Evolutionary conservation across 495 filamentous ascomycete genomes (phyloP), one percentile per base, ranked within the genome.

Genomic region (Lindgomyces ingoldianus): DNA sequence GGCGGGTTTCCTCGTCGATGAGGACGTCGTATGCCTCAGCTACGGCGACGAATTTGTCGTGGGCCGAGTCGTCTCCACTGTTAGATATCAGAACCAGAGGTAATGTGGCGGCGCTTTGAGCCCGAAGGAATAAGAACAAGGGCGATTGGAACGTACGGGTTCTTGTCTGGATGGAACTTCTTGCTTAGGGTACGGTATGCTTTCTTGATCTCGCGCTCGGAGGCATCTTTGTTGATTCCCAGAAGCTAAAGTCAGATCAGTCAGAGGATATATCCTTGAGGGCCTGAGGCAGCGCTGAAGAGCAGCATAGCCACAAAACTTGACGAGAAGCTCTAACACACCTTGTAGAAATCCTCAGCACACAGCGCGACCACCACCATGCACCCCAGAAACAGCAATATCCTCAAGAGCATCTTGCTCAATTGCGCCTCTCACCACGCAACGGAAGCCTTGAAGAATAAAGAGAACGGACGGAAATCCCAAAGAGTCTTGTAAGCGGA

Each of bases 141-240:
- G n/a, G 33, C 14, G 42, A 46, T 29, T 49, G 59, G 42, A 53
- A 83, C 89, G 70, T 79, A 96, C 91, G 94, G 94, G 67, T 99
- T 99, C 84, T 99, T 99, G 74, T 99, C 94, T 0, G 94, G 94
- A 71, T 99, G 94, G 75, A 83, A 96, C 78, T 96, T 96, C 77
- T 97, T 97, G 81, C 90, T 94, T 3, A 98, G 79, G 50, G 84
- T 88, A 51, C 91, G 85, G 76, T 99, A 99, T 33, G 94, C 95
- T n/a, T 88, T 86, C 77, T 98, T 99, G 77, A 98, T 92, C 72
- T 98, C 91, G 69, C 85, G 85, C 50, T 96, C 93, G 14, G 85
- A 89, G 2, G 94, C 93, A 21, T 85, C 80, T 73, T 88, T 91
- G 72, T 89, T 82, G 70, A 98, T 74, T 50, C 89, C 91, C 30